These are phyloP conservation scores for Fistulifera pelliculosa DNA, from an alignment of 108 stramenopile species.

Conservation along the genomic window DNA sequence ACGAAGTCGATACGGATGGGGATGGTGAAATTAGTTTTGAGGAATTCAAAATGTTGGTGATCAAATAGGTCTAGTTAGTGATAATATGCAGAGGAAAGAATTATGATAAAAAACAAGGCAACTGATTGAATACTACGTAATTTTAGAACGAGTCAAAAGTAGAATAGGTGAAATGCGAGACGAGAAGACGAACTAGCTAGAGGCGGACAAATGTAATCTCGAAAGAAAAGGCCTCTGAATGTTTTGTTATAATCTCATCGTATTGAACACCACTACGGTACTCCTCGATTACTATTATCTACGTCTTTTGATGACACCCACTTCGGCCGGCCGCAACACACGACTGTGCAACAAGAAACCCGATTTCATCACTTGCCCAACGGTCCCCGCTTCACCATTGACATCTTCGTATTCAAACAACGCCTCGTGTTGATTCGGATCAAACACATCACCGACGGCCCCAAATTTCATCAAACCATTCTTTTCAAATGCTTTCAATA, in stretches of 20 bases:
- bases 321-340: constrained; percentile 93
- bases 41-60: constrained; percentile 77
- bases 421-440: constrained; percentile 93
- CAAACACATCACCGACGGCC: constrained; percentile 84
- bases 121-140: no score
- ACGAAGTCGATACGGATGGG: constrained; percentile 88
- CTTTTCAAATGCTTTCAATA: constrained; percentile 75
- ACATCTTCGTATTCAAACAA: constrained; percentile 86
- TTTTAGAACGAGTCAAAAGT: no score
- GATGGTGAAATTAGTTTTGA: constrained; percentile 91
- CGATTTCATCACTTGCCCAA: constrained; percentile 92
- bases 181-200: no score
- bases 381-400: constrained; percentile 49
- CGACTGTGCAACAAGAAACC: constrained; percentile 92
- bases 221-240: no score
- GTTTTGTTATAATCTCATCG: no score
- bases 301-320: constrained; percentile 81
- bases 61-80: constrained; percentile 12
- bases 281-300: no score
- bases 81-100: not conserved
- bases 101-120: no score
- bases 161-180: no score
- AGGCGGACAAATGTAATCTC: no score
- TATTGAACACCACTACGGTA: no score
- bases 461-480: constrained; percentile 85